Evolutionary conservation across 1,284 basidiomycete species (phyloP).

Genomic region (Ustilago shanxiensis): DNA sequence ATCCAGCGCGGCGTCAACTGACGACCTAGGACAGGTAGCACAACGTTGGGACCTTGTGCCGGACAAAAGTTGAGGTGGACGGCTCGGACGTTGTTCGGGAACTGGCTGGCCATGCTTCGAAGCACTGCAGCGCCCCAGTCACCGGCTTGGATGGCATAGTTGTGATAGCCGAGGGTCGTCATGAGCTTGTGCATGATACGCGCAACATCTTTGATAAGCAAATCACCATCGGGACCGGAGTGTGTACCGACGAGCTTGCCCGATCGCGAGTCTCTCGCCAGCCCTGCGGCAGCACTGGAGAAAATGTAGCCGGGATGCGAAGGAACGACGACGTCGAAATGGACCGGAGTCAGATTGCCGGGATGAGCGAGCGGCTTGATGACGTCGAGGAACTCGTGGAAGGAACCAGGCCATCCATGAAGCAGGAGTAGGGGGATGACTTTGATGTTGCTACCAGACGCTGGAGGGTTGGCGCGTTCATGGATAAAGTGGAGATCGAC

Average conservation of each 20-base stretch:
- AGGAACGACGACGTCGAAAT: constrained; percentile 68
- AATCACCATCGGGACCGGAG: constrained; percentile 49
- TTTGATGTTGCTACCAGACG: constrained; percentile 24
- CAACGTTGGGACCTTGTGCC: constrained; percentile 39
- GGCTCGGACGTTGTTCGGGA: constrained; percentile 39
- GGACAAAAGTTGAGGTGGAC: constrained; percentile 61
- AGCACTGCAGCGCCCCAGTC: constrained; percentile 57
- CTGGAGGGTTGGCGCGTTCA: constrained; percentile 50
- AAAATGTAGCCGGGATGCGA: constrained; percentile 67
- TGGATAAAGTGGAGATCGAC: constrained; percentile 66
- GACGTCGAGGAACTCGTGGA: constrained; percentile 65
- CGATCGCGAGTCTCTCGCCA: constrained; percentile 24
- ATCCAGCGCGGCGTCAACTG: constrained; percentile 37
- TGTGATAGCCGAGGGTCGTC: constrained; percentile 49
- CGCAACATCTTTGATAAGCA: constrained; percentile 56
- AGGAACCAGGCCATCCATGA: constrained; percentile 68
- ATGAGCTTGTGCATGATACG: constrained; percentile 61
- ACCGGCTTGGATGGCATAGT: constrained; percentile 59
- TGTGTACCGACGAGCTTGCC: constrained; percentile 37
- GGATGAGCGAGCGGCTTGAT: constrained; percentile 66
- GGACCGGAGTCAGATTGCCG: constrained; percentile 31
- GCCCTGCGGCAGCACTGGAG: constrained; percentile 31
- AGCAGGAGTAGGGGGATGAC: constrained; percentile 69
- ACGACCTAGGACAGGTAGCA: constrained; percentile 34
- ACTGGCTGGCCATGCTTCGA: constrained; percentile 42